Evolutionary conservation across 1,284 basidiomycete genomes (phyloP), one percentile per base, ranked within the genome.

Genomic region (Cryptococcus sp.): DNA sequence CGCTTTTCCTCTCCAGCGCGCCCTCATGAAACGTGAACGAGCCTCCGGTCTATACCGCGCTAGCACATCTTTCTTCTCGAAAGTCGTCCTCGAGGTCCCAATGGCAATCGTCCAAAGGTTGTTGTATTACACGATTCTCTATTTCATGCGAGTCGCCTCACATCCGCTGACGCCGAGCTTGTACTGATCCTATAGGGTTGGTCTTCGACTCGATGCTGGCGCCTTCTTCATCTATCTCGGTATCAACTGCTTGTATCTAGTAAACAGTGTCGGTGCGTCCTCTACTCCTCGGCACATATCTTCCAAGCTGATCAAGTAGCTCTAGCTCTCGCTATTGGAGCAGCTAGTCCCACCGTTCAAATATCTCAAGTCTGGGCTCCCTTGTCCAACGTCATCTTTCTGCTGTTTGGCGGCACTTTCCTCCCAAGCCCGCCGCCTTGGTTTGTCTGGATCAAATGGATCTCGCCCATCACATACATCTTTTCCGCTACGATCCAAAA

Each of bases 401-500:
- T 56, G 23, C 34, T 56, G 22, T 56, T 53, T 31, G 55, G 55
- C n/a, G 54, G 54, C 7, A 37, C 45, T 1, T 46, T 55, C 41
- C 37, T 55, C 9, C 54, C 54, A 13, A 39, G 16, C n/a, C 54
- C 54, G n/a, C 54, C 54, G n/a, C 54, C 54, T 5, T 55, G 54
- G 54, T 55, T 55, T 45, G 32, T 55, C 10, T 55, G 54, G 54
- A 36, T 55, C 31, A 52, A 52, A 21, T 55, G 43, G 40, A 55
- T 55, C 39, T 55, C 54, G 14, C 54, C 54, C 7, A 43, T 55
- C 23, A 48, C 32, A 34, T 55, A 55, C 39, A 48, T 43, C 2
- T 55, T 43, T 23, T 50, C 54, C 14, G 49, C 54, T 9, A 22
- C 45, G n/a, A 19, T 41, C 1, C 44, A 52, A 19, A 52, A 55